Base-by-base conservation (phyloP, 495 filamentous ascomycete species). In the Xylaria venustula region DNA sequence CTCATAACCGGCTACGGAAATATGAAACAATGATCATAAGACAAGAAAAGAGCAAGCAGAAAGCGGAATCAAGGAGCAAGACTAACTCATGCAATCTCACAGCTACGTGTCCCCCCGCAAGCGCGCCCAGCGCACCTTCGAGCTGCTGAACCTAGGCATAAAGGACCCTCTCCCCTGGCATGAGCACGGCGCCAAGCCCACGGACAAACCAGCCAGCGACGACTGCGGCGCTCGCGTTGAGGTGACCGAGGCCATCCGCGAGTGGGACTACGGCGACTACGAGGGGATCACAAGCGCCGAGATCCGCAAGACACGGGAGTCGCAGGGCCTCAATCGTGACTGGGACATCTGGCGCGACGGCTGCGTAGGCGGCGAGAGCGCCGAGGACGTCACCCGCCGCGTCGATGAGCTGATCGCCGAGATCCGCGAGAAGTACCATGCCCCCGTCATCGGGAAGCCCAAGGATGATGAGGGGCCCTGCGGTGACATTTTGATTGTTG, bases 251-350 rank as follows among this genome's bases (percentile, higher is more conserved):
- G 86, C 89, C 49, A 86, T 97, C 26, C 82, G 89, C 12, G 93
- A 98, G 71, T 98, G 93, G 93, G 91, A 96, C 75, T 98, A 98
- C 66, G 94, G 94, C 11, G 85, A 89, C 63, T 98, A 98, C 70
- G 94, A 98, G 71, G 94, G 94, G 2, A 84, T 96, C 71, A 95
- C 90, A 7, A 88, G 83, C 55, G 72, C 81, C 15, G 74, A 90
- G 67, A 97, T 98, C 67, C 69, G 81, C 23, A 77, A 83, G 53
- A 58, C 80, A 54, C 79, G 91, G 32, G 83, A 78, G 69, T 72
- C 81, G 63, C 71, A 88, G 62, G 82, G 85, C 2, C 71, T 91
- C 28, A 77, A 84, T 53, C 67, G 74, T 2, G 58, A 69, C 30
- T 96, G 90, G 85, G 87, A 93, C 77, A 94, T 95, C 62, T 96